Evolutionary conservation across 1,139 yeast genomes (phyloP).

Genomic region (Blastobotrys illinoisensis): DNA sequence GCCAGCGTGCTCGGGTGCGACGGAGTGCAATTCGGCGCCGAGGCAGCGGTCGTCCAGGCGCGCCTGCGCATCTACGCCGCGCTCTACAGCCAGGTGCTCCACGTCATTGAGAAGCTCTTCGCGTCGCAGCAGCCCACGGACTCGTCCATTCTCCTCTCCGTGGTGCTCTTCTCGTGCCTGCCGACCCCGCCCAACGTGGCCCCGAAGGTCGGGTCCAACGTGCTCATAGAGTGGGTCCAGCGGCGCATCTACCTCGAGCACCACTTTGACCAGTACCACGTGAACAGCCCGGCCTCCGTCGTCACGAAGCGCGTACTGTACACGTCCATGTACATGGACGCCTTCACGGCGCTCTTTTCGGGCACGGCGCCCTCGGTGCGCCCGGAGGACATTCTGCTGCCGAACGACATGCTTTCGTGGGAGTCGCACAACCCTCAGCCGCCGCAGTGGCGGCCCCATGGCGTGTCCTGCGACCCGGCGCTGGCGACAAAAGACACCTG

Average conservation of each 20-base stretch:
- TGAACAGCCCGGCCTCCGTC: background rate
- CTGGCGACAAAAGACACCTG: slow-evolving; percentile 1
- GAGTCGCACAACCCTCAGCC: slow-evolving; percentile 1
- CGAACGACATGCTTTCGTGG: slow-evolving; percentile 2
- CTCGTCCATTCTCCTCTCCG: background rate
- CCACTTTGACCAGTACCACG: background rate
- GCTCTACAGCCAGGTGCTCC: background rate
- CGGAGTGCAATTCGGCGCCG: background rate
- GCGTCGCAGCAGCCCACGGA: background rate
- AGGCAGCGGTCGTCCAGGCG: background rate
- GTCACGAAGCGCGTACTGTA: background rate
- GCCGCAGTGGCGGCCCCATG: background rate
- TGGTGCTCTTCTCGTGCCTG: background rate
- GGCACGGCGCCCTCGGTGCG: slow-evolving; percentile 5
- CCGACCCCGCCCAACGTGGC: slow-evolving; percentile 3
- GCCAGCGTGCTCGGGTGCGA: background rate
- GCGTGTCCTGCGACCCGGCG: background rate
- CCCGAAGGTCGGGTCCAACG: slow-evolving; percentile 1
- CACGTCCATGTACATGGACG: slow-evolving; percentile 1
- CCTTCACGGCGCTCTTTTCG: slow-evolving; percentile 3
- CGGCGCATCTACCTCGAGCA: background rate
- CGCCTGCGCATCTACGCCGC: background rate
- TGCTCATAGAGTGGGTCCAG: slow-evolving; percentile 5
- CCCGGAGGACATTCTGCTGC: slow-evolving; percentile 3
- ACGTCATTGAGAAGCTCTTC: background rate